Percentiles rank a stretch among this genome's conserved stretches.
These are phyloP conservation scores for Syzygium malaccense DNA, from an alignment of 441 rosid genomes.

Conservation along the genomic window DNA sequence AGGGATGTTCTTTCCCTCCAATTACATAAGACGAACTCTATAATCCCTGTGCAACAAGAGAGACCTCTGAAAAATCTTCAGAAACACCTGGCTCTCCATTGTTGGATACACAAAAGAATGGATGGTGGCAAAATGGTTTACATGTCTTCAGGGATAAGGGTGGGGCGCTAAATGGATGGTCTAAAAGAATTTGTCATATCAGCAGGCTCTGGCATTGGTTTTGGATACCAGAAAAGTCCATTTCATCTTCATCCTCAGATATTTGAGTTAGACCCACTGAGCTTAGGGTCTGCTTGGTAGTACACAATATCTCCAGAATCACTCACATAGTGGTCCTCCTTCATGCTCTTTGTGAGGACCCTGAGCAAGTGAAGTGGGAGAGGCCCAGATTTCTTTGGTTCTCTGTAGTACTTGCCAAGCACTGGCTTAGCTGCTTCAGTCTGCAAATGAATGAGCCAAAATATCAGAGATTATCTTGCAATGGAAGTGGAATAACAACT, in stretches of 20 bases:
- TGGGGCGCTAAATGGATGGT: not conserved
- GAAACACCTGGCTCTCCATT: not conserved
- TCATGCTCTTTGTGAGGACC: slow-evolving; percentile 50
- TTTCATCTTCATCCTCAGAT: not conserved
- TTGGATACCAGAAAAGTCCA: not conserved
- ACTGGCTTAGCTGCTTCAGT: slow-evolving; percentile 81
- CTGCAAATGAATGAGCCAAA: slow-evolving; percentile 21
- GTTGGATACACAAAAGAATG: not conserved
- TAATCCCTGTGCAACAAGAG: not conserved
- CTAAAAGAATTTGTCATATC: not conserved
- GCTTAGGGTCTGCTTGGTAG: slow-evolving; percentile 60
- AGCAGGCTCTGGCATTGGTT: not conserved
- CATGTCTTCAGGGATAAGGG: not conserved
- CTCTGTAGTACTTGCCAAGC: slow-evolving; percentile 75
- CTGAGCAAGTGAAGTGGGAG: slow-evolving; percentile 62
- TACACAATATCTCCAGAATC: slow-evolving; percentile 72
- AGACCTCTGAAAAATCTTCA: not conserved
- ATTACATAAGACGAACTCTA: not conserved
- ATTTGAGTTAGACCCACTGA: not conserved
- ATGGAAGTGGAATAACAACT: not conserved
- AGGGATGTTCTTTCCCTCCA: not conserved
- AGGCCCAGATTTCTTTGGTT: slow-evolving; percentile 68
- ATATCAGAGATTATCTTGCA: not conserved
- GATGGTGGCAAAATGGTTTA: not conserved
- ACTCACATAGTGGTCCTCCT: slow-evolving; percentile 75